Percentiles rank a stretch among this genome's conserved stretches.
Evolutionary conservation across 2,329 filamentous ascomycete species (phyloP).

Genomic region (Trichoderma pleuroti): DNA sequence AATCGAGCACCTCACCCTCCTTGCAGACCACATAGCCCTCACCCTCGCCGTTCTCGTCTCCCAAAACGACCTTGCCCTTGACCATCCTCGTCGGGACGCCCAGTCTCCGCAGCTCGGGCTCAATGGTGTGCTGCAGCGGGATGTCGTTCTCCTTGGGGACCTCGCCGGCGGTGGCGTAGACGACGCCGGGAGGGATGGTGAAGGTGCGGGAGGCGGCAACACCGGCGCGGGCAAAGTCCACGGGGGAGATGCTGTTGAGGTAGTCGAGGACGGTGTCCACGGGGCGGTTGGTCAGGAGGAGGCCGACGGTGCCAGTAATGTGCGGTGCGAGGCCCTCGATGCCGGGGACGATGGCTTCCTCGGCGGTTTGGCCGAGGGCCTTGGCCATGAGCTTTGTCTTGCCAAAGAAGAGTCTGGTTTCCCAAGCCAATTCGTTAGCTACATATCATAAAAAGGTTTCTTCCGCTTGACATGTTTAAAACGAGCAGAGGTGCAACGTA

Average conservation of each 20-base stretch:
- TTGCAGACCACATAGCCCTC: constrained; percentile 74
- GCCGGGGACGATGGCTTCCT: constrained; percentile 77
- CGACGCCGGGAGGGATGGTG: constrained; percentile 75
- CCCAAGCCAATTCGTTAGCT: background rate
- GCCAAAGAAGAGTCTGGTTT: constrained; percentile 83
- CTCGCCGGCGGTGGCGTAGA: constrained; percentile 78
- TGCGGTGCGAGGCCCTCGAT: constrained; percentile 66
- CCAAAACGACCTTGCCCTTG: constrained; percentile 80
- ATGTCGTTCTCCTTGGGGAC: constrained; percentile 78
- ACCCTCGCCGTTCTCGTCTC: constrained; percentile 50
- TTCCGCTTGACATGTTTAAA: background rate
- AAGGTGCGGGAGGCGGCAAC: constrained; percentile 70
- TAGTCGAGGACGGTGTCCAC: constrained; percentile 65
- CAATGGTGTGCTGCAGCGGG: constrained; percentile 79
- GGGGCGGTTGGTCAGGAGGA: constrained; percentile 82
- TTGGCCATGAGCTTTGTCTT: constrained; percentile 99
- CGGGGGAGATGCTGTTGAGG: constrained; percentile 68
- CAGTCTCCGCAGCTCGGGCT: constrained; percentile 84
- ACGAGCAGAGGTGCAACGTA: constrained; percentile 40
- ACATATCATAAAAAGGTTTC: background rate
- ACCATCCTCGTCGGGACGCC: constrained; percentile 86
- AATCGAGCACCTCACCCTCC: constrained; percentile 81
- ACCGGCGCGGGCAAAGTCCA: constrained; percentile 90
- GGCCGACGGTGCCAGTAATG: constrained; percentile 78
- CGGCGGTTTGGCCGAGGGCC: constrained; percentile 75